These are phyloP conservation scores for Tephrocybe rancida DNA, from an alignment of 768 basidiomycete species.

Conservation along the genomic window DNA sequence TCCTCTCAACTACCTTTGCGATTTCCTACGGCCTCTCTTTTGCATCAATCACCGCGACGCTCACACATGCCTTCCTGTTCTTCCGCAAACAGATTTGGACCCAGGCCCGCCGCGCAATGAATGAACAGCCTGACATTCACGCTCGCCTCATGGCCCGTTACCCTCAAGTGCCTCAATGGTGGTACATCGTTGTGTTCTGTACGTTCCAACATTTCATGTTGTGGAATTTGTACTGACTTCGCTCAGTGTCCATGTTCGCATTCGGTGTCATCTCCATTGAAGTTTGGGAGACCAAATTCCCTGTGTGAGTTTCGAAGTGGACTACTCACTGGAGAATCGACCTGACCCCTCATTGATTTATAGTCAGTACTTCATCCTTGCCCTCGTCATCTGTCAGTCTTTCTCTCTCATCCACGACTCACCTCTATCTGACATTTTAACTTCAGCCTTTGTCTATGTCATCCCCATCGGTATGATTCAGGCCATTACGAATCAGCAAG, in stretches of 20 bases:
- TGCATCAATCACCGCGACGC: constrained; percentile 74
- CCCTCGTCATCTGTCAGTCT: constrained; percentile 60
- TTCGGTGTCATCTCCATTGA: constrained; percentile 73
- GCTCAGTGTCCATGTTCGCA: constrained; percentile 59
- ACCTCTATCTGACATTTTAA: not conserved
- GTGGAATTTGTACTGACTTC: constrained; percentile 3
- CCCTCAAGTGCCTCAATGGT: constrained; percentile 81
- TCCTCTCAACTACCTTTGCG: constrained; percentile 73
- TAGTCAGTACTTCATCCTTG: constrained; percentile 62
- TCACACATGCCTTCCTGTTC: constrained; percentile 71
- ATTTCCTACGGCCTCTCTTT: constrained; percentile 84
- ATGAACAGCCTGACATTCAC: constrained; percentile 85
- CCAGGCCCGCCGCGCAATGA: constrained; percentile 68
- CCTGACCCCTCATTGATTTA: not conserved
- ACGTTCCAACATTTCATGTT: constrained; percentile 29
- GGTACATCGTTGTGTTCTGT: constrained; percentile 73
- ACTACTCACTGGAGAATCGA: not conserved
- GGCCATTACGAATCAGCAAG: constrained; percentile 81
- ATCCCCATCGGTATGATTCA: constrained; percentile 70
- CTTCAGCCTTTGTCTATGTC: constrained; percentile 60
- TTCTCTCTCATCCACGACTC: not conserved
- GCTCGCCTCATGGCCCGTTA: constrained; percentile 81
- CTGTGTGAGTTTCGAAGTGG: constrained; percentile 55
- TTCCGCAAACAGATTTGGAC: constrained; percentile 80
- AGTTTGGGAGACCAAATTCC: constrained; percentile 72